Percentiles rank a stretch among this genome's conserved stretches.
Evolutionary conservation across 75 land plant species (phyloP).

Genomic region (Chamaecyparis obtusa): DNA sequence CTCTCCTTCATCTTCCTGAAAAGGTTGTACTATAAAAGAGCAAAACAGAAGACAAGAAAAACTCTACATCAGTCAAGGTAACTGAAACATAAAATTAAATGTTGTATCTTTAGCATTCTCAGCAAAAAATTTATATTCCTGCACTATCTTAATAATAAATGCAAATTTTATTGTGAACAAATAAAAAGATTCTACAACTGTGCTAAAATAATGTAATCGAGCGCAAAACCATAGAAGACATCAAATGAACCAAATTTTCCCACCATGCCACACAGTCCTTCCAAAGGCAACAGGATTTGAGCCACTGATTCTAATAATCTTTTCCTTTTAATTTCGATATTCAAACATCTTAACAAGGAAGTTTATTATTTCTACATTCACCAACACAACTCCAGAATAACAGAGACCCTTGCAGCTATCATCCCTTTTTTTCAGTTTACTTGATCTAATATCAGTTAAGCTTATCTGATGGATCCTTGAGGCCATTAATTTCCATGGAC

Average conservation of each 20-base stretch:
- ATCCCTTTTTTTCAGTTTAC: background rate
- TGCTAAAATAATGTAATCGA: background rate
- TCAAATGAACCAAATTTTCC: background rate
- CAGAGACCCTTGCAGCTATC: no score
- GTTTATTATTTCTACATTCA: background rate
- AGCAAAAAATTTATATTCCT: background rate
- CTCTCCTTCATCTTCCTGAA: constrained; percentile 23
- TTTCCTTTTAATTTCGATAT: background rate
- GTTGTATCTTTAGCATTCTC: background rate
- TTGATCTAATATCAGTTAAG: background rate
- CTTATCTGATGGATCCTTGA: background rate
- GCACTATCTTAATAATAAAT: background rate
- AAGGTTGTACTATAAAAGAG: constrained; percentile 1
- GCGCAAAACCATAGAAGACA: background rate
- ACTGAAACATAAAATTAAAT: background rate
- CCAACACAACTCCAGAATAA: background rate
- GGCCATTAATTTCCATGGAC: background rate
- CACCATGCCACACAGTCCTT: background rate
- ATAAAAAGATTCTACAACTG: background rate
- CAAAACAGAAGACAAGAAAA: constrained; percentile 1
- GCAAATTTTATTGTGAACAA: background rate
- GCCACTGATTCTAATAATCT: background rate
- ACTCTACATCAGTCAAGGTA: background rate
- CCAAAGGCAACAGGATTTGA: background rate
- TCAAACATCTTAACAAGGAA: background rate